Percentiles rank a stretch among this genome's conserved stretches.
These are phyloP conservation scores for Russula abietina DNA, from an alignment of 768 basidiomycete genomes.

Conservation along the genomic window DNA sequence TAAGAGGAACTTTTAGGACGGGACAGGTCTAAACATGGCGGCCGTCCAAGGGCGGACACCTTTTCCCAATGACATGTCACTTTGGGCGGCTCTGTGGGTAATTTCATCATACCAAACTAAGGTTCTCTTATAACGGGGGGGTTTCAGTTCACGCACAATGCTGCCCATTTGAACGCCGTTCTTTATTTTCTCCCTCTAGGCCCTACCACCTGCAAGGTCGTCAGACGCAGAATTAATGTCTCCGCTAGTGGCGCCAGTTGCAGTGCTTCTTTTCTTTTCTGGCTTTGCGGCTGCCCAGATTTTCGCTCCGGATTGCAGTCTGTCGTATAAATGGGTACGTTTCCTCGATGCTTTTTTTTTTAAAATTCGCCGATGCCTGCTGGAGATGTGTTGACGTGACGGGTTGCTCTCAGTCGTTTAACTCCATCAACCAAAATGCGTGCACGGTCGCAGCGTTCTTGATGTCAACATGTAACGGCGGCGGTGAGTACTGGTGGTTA, in stretches of 20 bases:
- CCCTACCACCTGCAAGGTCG: neutral
- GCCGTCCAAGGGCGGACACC: neutral
- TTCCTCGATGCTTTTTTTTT: neutral
- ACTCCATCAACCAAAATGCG: slow-evolving; percentile 9
- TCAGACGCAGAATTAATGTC: neutral
- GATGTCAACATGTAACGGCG: slow-evolving; percentile 11
- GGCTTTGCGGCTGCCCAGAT: neutral
- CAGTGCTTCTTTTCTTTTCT: neutral
- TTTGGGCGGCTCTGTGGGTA: neutral
- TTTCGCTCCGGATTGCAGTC: slow-evolving; percentile 4
- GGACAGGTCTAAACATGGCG: neutral
- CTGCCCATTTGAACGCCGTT: neutral
- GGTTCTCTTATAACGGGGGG: neutral
- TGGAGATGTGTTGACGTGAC: neutral
- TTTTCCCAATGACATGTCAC: neutral
- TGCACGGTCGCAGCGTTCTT: slow-evolving; percentile 8
- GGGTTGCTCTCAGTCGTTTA: neutral
- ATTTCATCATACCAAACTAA: neutral
- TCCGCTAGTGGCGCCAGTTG: neutral
- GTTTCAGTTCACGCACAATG: neutral
- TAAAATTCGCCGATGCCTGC: neutral
- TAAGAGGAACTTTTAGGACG: neutral
- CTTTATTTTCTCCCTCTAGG: neutral
- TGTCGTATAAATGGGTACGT: slow-evolving; percentile 4
- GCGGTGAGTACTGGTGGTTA: slow-evolving; percentile 1